Conservation (phyloP, 257 asterid species). For the Ilex aquifolium region DNA sequence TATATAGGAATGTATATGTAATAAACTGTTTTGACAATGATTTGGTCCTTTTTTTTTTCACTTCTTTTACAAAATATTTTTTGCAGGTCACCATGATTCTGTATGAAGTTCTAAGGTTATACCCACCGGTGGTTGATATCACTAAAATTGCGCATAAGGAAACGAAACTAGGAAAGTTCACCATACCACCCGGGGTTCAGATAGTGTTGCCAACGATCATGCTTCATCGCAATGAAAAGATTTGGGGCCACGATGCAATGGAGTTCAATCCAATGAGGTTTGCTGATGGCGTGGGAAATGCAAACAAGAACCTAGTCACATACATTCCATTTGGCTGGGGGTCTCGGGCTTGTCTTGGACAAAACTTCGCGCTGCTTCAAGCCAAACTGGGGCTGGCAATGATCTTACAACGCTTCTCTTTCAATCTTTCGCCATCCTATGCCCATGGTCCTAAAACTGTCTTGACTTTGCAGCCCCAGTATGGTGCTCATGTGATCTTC, state of each 20-base stretch:
- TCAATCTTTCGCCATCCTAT: slow-evolving; percentile 9
- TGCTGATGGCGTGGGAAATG: slow-evolving; percentile 18
- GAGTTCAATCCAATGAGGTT: slow-evolving; percentile 25
- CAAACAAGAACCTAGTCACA: slow-evolving; percentile 10
- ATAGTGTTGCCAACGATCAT: not conserved
- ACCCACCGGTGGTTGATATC: not conserved
- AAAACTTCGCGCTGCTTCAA: slow-evolving; percentile 14
- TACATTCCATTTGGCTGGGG: slow-evolving; percentile 25
- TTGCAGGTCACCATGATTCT: not conserved
- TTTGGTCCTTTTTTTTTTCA: not conserved
- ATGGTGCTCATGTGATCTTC: not conserved
- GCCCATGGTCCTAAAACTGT: slow-evolving; percentile 1
- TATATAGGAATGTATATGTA: too few species aligned
- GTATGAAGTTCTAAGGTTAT: not conserved
- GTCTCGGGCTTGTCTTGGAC: slow-evolving; percentile 21
- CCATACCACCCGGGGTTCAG: not conserved
- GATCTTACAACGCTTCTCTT: slow-evolving; percentile 8
- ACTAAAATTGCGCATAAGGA: not conserved
- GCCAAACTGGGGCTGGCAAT: slow-evolving; percentile 6
- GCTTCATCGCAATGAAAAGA: not conserved
- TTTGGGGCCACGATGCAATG: slow-evolving; percentile 21
- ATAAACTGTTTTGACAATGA: too few species aligned
- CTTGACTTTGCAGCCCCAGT: not conserved
- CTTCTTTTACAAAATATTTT: too few species aligned
- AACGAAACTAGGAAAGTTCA: not conserved